These are phyloP conservation scores for Aspergillus sp. DNA, from an alignment of 2,329 filamentous ascomycete species.

Conservation along the genomic window DNA sequence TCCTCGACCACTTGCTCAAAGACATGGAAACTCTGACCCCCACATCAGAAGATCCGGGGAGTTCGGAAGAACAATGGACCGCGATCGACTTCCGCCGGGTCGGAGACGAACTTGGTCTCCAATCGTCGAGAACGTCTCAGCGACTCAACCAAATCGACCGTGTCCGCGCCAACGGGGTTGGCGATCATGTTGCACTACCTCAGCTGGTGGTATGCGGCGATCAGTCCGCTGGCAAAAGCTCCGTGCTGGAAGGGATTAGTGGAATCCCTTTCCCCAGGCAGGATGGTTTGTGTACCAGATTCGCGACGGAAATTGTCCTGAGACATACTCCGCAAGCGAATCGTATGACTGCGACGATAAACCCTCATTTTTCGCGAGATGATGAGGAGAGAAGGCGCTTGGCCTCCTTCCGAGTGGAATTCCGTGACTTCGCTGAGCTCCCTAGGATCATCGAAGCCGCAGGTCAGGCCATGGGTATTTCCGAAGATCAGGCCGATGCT, in stretches of 20 bases:
- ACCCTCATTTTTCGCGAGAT: slow-evolving; percentile 10
- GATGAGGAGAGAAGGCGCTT: slow-evolving; percentile 12
- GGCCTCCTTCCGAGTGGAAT: slow-evolving; percentile 6
- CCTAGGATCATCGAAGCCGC: slow-evolving; percentile 16
- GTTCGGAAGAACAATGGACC: not conserved
- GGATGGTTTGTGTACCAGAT: slow-evolving; percentile 61
- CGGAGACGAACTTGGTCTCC: slow-evolving; percentile 10
- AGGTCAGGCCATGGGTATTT: not conserved
- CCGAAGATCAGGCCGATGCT: not conserved
- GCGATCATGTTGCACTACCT: slow-evolving; percentile 52
- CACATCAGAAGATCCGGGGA: not conserved
- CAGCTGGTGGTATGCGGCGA: slow-evolving; percentile 65
- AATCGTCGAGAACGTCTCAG: slow-evolving; percentile 15
- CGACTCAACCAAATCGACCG: slow-evolving; percentile 57
- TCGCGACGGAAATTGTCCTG: slow-evolving; percentile 60
- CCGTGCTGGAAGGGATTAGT: slow-evolving; percentile 59
- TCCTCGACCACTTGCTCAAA: not conserved
- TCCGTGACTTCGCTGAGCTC: slow-evolving; percentile 13
- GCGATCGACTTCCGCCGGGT: slow-evolving; percentile 1
- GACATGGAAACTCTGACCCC: slow-evolving; percentile 2
- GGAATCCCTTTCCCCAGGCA: slow-evolving; percentile 62
- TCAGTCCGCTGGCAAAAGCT: slow-evolving; percentile 64
- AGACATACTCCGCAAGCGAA: slow-evolving; percentile 15
- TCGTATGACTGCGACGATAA: slow-evolving; percentile 10
- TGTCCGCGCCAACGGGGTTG: slow-evolving; percentile 54